A percentile compares a stretch with the other conserved stretches of the same genome.
phyloP scores from a whole-genome alignment of 2,329 filamentous ascomycete species.

The Pseudohalonectria lignicola region DNA sequence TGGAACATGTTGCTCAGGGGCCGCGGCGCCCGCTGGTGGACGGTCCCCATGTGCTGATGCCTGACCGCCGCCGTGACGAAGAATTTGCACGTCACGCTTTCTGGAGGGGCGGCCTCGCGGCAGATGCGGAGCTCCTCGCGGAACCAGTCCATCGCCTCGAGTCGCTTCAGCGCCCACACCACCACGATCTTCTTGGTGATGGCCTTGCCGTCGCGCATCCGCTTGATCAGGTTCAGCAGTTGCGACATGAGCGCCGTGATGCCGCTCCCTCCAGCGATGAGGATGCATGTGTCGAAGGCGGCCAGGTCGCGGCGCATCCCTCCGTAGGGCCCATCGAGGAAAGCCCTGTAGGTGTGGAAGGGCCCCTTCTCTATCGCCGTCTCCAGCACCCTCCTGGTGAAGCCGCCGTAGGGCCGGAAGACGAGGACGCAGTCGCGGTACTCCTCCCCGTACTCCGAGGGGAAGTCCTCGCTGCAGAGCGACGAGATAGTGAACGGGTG shows the following conservation, averaged over 20 bases:
- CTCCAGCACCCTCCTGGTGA: conserved; percentile 75
- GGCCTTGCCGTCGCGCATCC: conserved; percentile 89
- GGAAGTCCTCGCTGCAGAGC: conserved; percentile 85
- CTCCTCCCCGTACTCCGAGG: conserved; percentile 78
- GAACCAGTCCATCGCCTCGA: conserved; percentile 97
- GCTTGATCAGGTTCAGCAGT: conserved; percentile 85
- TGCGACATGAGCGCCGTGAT: conserved; percentile 92
- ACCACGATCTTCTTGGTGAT: conserved; percentile 85
- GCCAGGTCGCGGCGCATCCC: conserved; percentile 85
- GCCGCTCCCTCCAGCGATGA: conserved; percentile 88
- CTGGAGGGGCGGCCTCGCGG: conserved; percentile 76
- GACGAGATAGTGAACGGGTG: conserved; percentile 95
- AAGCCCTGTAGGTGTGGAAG: conserved; percentile 84
- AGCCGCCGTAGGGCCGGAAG: conserved; percentile 84
- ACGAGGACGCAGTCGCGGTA: conserved; percentile 85
- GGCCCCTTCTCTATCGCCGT: conserved; percentile 77
- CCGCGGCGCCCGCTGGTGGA: conserved; percentile 38
- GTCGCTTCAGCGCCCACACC: conserved; percentile 84
- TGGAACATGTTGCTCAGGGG: conserved; percentile 68
- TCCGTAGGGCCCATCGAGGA: conserved; percentile 88
- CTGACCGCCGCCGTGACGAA: conserved; percentile 76
- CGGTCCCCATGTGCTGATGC: conserved; percentile 15
- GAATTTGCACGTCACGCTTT: conserved; percentile 87
- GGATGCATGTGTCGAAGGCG: conserved; percentile 84
- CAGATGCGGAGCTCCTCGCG: conserved; percentile 89